A percentile compares a stretch with the other conserved stretches of the same genome.
Conservation (phyloP, 2,329 filamentous ascomycete genomes). For the Epichloe aotearoae region DNA sequence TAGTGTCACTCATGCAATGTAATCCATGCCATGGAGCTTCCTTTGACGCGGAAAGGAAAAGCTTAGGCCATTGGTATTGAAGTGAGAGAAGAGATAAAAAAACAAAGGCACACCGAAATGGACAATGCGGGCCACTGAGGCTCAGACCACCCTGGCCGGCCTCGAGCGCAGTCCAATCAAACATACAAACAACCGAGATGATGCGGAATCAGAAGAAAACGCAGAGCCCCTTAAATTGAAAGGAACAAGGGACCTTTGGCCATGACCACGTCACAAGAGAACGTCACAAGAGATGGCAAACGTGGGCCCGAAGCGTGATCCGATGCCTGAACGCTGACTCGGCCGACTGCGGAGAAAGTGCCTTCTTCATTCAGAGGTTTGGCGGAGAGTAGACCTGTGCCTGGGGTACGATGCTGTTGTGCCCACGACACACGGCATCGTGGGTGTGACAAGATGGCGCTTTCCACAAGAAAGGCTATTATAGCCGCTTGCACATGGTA, state of each 20-base stretch:
- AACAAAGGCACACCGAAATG: not conserved
- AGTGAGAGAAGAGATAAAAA: not conserved
- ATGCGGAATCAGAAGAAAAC: not conserved
- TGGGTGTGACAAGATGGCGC: conserved; percentile 3
- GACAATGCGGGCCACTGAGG: not conserved
- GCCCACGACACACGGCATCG: not conserved
- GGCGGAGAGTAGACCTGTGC: not conserved
- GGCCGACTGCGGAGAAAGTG: conserved; percentile 1
- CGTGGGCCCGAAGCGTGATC: not conserved
- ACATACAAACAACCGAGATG: conserved; percentile 1
- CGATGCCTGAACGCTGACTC: not conserved
- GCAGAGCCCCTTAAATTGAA: not conserved
- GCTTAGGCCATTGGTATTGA: not conserved
- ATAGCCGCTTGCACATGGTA: not conserved
- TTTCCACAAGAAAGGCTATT: not conserved
- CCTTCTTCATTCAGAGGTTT: not conserved
- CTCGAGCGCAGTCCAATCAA: conserved; percentile 2
- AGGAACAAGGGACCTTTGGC: not conserved
- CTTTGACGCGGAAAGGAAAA: not conserved
- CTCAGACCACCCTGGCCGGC: not conserved
- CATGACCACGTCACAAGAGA: not conserved
- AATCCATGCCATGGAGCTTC: not conserved
- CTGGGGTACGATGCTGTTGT: conserved; percentile 1
- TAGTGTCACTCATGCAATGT: not conserved
- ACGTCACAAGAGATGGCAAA: not conserved